Base-by-base conservation (phyloP, 805 yeast genomes). In the Candida lessepsii region DNA sequence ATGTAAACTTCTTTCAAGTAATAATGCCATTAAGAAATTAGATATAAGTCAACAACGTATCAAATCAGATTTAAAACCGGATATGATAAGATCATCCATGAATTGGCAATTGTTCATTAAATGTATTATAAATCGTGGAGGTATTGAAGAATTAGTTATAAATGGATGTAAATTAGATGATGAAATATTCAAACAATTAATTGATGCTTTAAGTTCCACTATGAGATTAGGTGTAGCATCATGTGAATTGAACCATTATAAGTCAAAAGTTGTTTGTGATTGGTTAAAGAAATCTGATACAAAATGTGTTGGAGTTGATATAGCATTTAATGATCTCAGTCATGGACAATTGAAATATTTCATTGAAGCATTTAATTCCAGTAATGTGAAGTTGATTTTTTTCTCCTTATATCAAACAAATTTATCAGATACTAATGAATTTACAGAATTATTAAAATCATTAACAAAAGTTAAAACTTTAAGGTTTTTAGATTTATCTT, bases 41-140 rank as follows among this genome's bases (percentile, higher is more conserved):
- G 83, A 77, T 52, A 64, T 77, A n/a, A 73, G 80, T 8, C 83
- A 77, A 48, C 81, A 77, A 52, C 61, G 72, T 44, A 61, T 76
- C 37, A 75, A 73, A 49, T 52, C 70, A 8, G 77, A 75, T 21
- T 63, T 70, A 10, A 67, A 71, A 7, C 54, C 61, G 14, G 51
- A 49, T 3, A 49, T 53, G 8, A 52, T 67, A 16, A 55, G 83
- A 39, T 58, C 75, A 0, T 64, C 70, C 9, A 71, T 77, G 78
- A 67, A 77, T 51, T 77, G 83, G 83, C 63, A 67, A 32, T 46
- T 76, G 32, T 71, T 77, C 46, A 67, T 70, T 21, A 58, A 66
- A 19, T 48, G 76, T 1, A 40, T 77, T n/a, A 53, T 59, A 1
- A 11, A 51, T 11, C 57, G 80, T 41, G 77, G 78, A 5, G 82